These are phyloP conservation scores for Andrographis paniculata DNA, from an alignment of 305 asterid genomes.

Conservation along the genomic window DNA sequence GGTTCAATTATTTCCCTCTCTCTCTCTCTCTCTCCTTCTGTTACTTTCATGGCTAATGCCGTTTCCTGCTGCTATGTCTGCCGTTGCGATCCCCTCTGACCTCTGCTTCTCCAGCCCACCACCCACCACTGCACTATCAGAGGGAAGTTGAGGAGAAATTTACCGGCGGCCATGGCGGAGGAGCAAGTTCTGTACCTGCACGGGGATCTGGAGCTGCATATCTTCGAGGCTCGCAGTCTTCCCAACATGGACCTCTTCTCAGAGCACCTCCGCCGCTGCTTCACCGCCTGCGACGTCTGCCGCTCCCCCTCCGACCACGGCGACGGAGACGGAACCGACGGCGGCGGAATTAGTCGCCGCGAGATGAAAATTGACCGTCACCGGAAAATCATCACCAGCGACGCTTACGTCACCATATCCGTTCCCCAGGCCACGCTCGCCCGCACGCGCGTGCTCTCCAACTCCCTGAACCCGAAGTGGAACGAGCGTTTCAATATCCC, in stretches of 20 bases:
- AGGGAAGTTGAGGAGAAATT: too few relatives aligned
- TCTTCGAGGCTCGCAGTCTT: slow-evolving; percentile 61
- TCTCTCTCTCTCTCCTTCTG: too few relatives aligned
- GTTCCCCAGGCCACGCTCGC: slow-evolving; percentile 74
- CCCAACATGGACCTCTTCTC: slow-evolving; percentile 83
- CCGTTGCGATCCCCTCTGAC: too few relatives aligned
- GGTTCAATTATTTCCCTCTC: too few relatives aligned
- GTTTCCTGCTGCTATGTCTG: too few relatives aligned
- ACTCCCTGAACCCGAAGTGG: slow-evolving; percentile 69
- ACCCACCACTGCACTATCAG: too few relatives aligned
- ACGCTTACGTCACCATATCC: slow-evolving; percentile 66
- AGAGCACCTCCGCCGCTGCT: slow-evolving; percentile 55
- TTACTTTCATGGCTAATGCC: too few relatives aligned
- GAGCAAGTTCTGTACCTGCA: slow-evolving; percentile 32
- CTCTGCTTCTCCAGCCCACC: too few relatives aligned
- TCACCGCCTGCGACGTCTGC: slow-evolving; percentile 49
- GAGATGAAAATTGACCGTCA: slow-evolving; percentile 43
- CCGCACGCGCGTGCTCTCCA: slow-evolving; percentile 72
- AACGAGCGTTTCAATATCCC: slow-evolving; percentile 48
- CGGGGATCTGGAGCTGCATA: slow-evolving; percentile 66
- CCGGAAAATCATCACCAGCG: slow-evolving; percentile 64
- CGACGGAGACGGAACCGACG: slow-evolving; percentile 19
- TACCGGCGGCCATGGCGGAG: neutral
- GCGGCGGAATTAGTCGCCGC: slow-evolving; percentile 14
- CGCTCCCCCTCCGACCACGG: slow-evolving; percentile 11